Base-by-base conservation (phyloP, 2,329 filamentous ascomycete species). In the Alternaria sp. region DNA sequence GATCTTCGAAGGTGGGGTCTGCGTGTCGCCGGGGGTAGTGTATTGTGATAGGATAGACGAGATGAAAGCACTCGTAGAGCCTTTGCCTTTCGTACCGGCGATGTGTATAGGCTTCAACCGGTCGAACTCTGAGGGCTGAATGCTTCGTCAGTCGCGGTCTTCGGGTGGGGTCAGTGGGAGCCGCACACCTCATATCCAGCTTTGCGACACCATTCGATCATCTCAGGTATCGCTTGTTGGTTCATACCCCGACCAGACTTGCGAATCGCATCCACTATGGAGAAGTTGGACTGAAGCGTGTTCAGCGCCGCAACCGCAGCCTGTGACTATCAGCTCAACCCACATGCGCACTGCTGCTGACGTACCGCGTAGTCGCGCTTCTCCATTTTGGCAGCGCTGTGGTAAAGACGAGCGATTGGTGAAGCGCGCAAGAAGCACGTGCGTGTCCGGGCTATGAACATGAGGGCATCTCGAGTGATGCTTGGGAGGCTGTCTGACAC, bases 61-160 rank as follows among this genome's bases (percentile, higher is more conserved):
- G 20, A 93, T 87, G 78, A 94, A 95, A 10, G 94, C 91, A 68
- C 92, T 93, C 0, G 93, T 94, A 3, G 92, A 96, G 44, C 94
- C 94, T 79, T 97, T 98, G 64, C 95, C 95, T 79, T 97, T 98
- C 5, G 94, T 97, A 12, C 95, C 95, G 1, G 95, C 92, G 49
- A 98, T 89, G 77, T 98, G 95, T 64, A 98, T 88, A 69, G 86
- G 82, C 63, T 87, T 90, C 65, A 91, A 75, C 10, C 76, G 80
- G 66, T 89, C 83, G 70, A 91, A 85, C 63, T 90, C 87, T 14
- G 86, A 84, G 18, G 89, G 87, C 88, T 90, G 28, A 5, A 45
- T 14, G 57, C 33, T 57, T 56, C 46, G 71, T 67, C 64, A 68
- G 53, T 44, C 12, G 49, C 25, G 8, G 14, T 50, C 11, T 26